These are phyloP conservation scores for Hypoxylon trugodes DNA, from an alignment of 495 filamentous ascomycete species.

Conservation along the genomic window DNA sequence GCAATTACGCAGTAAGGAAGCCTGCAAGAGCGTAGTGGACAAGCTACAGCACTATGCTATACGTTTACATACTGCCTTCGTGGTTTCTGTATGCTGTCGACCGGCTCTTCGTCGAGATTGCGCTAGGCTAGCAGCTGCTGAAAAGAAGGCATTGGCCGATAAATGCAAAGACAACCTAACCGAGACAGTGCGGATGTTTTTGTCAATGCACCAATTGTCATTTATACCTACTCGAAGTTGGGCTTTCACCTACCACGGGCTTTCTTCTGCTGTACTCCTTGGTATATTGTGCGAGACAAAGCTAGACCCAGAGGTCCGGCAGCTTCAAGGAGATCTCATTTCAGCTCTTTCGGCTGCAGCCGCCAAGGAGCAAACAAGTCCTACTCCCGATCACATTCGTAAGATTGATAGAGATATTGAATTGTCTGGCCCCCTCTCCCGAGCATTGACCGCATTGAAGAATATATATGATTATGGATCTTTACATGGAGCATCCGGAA, in stretches of 20 bases:
- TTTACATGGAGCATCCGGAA: slow-evolving; percentile 45
- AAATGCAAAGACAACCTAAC: slow-evolving; percentile 68
- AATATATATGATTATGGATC: slow-evolving; percentile 67
- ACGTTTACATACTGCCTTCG: slow-evolving; percentile 62
- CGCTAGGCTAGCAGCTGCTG: slow-evolving; percentile 47
- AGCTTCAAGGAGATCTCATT: slow-evolving; percentile 64
- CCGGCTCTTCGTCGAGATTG: slow-evolving; percentile 59
- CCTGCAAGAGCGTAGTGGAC: slow-evolving; percentile 63
- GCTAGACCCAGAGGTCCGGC: slow-evolving; percentile 61
- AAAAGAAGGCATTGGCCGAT: slow-evolving; percentile 59
- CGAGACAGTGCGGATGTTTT: slow-evolving; percentile 73
- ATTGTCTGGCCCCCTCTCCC: slow-evolving; percentile 61
- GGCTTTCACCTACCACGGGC: slow-evolving; percentile 71
- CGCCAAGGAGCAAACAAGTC: slow-evolving; percentile 58
- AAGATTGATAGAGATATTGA: slow-evolving; percentile 63
- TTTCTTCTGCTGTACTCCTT: slow-evolving; percentile 70
- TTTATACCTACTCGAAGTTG: slow-evolving; percentile 71
- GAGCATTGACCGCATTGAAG: slow-evolving; percentile 61
- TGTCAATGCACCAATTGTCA: slow-evolving; percentile 72
- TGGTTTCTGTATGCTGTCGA: slow-evolving; percentile 63
- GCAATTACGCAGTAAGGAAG: slow-evolving; percentile 58
- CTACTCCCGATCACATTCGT: slow-evolving; percentile 54
- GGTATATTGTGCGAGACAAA: slow-evolving; percentile 71
- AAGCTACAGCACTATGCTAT: slow-evolving; percentile 63
- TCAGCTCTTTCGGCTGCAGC: slow-evolving; percentile 63